Evolutionary conservation across 192 early-diverging fungal genomes (phyloP).

Genomic region (Coemansia sp.): DNA sequence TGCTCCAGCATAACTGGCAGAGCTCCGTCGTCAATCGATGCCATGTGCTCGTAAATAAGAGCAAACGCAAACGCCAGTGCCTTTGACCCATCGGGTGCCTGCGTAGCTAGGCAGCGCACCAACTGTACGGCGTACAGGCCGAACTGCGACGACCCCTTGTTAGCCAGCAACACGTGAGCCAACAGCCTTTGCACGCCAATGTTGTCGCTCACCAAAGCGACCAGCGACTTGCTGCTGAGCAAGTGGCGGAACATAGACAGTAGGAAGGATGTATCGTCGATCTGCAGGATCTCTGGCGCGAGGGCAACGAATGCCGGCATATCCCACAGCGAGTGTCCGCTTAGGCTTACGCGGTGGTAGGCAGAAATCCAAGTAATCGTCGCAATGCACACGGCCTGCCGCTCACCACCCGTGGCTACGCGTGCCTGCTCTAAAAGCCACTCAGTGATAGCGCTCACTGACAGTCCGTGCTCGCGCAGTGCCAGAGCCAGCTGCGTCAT

Average conservation of each 20-base stretch:
- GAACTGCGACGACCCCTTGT: constrained; percentile 21
- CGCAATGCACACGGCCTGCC: constrained; percentile 22
- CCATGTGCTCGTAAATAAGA: constrained; percentile 18
- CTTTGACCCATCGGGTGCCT: neutral
- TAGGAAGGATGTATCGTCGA: constrained; percentile 38
- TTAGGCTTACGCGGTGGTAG: constrained; percentile 10
- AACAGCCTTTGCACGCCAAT: constrained; percentile 31
- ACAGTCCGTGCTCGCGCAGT: neutral
- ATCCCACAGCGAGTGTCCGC: constrained; percentile 41
- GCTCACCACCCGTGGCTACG: neutral
- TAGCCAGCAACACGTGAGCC: constrained; percentile 30
- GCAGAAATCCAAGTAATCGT: constrained; percentile 42
- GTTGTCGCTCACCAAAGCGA: constrained; percentile 13
- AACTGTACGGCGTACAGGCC: constrained; percentile 14
- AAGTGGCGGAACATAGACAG: constrained; percentile 38
- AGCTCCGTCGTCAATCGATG: constrained; percentile 5
- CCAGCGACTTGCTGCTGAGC: constrained; percentile 16
- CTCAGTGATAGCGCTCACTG: constrained; percentile 8
- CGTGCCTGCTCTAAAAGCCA: constrained; percentile 29
- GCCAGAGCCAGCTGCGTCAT: constrained; percentile 11
- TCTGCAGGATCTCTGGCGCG: constrained; percentile 35
- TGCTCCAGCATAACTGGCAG: neutral
- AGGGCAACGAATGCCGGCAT: constrained; percentile 14
- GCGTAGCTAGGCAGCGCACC: constrained; percentile 7
- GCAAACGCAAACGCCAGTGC: constrained; percentile 26